phyloP scores from a whole-genome alignment of 192 early-diverging fungal species.

The Gryganskiella cystojenkinii region DNA sequence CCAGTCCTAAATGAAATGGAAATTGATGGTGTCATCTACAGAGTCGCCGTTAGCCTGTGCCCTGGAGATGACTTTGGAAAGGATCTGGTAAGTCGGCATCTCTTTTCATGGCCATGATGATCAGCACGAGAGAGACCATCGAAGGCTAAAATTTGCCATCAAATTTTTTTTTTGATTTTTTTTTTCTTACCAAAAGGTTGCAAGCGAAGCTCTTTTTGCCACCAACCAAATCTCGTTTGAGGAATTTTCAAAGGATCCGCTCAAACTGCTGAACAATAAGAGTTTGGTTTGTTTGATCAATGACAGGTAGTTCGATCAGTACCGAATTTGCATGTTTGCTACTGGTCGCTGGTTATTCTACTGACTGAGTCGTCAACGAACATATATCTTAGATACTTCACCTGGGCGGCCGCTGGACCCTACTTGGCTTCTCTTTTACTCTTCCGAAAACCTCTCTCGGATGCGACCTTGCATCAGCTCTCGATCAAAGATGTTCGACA shows the following conservation, averaged over 20 bases:
- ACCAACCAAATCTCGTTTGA: constrained; percentile 30
- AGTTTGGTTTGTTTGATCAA: constrained; percentile 40
- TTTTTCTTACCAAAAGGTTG: not conserved
- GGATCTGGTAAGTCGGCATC: constrained; percentile 38
- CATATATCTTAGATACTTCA: constrained; percentile 62
- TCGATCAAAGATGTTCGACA: constrained; percentile 21
- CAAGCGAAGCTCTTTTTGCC: constrained; percentile 34
- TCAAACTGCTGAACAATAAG: constrained; percentile 42
- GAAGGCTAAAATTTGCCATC: no score
- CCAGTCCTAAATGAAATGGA: constrained; percentile 36
- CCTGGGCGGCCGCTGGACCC: constrained; percentile 69
- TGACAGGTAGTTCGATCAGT: constrained; percentile 11
- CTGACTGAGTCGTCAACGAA: no score
- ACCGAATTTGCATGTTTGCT: no score
- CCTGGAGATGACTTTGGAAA: constrained; percentile 56
- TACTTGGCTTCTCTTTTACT: constrained; percentile 66
- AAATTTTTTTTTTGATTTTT: no score
- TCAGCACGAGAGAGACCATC: not conserved
- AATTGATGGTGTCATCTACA: constrained; percentile 44
- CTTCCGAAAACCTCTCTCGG: constrained; percentile 66
- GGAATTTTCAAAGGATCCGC: constrained; percentile 31
- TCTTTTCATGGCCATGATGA: not conserved
- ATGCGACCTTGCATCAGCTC: constrained; percentile 39
- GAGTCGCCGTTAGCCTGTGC: constrained; percentile 67
- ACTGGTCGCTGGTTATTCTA: no score